These are phyloP conservation scores for Citrullus colocynthis DNA, from an alignment of 306 rosid species.

Conservation along the genomic window DNA sequence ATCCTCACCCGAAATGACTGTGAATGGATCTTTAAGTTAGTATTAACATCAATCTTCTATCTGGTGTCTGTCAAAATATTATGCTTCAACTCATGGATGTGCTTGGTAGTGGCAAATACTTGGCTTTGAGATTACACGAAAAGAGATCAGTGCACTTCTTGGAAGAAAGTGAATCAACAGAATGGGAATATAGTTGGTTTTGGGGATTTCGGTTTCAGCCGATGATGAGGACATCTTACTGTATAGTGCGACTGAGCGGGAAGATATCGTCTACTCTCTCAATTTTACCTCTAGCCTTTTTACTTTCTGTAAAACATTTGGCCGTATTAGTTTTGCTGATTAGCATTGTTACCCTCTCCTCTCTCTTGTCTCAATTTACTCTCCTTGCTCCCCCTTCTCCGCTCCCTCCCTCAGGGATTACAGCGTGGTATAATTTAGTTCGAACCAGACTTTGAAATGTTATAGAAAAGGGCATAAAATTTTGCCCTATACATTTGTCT, in stretches of 20 bases:
- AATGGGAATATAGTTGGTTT: not conserved
- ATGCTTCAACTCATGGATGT: not conserved
- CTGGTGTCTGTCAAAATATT: not conserved
- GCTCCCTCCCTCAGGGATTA: not conserved
- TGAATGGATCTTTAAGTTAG: constrained; percentile 45
- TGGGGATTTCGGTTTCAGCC: not conserved
- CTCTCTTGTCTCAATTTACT: not conserved
- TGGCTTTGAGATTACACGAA: not conserved
- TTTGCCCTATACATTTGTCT: not conserved
- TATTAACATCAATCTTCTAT: not conserved
- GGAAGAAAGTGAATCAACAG: not conserved
- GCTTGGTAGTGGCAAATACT: constrained; percentile 1
- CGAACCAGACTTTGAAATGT: not conserved
- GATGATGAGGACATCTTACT: constrained; percentile 1
- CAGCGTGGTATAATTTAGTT: not conserved
- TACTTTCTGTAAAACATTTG: constrained; percentile 1
- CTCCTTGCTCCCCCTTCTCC: not conserved
- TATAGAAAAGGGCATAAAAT: constrained; percentile 2
- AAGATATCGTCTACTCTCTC: not conserved
- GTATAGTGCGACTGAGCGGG: constrained; percentile 7
- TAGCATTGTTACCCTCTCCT: not conserved
- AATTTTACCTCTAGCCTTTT: not conserved
- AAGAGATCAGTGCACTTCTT: not conserved
- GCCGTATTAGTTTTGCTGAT: not conserved
- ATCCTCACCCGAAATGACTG: constrained; percentile 83